Evolutionary conservation across 1,139 yeast genomes (phyloP).

Genomic region (Yamadazyma mexicana): DNA sequence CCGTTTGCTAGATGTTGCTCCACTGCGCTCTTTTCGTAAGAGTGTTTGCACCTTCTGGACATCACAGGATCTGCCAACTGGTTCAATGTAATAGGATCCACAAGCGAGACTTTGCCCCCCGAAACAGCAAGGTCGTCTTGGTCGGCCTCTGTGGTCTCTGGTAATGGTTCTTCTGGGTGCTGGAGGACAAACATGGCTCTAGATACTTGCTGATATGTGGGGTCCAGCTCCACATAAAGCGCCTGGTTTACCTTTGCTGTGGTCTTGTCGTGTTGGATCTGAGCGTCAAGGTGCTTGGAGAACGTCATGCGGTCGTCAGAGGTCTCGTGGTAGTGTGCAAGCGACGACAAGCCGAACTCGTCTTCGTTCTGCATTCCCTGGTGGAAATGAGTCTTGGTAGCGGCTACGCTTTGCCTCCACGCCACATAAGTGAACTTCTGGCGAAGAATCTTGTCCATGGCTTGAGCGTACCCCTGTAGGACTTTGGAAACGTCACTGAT

Average conservation of each 20-base stretch:
- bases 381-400: constrained; percentile 6
- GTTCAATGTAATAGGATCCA: constrained; percentile 63
- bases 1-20: constrained; percentile 23
- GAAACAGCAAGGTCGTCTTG: constrained; percentile 56
- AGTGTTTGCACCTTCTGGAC: constrained; percentile 58
- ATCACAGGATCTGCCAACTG: constrained; percentile 53
- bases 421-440: constrained; percentile 4
- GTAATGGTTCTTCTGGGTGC: constrained; percentile 44
- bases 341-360: constrained; percentile 23
- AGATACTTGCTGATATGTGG: constrained; percentile 24
- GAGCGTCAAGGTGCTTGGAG: constrained; percentile 9
- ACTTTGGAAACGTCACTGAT: constrained; percentile 2
- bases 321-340: constrained; percentile 17
- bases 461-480: constrained; percentile 5
- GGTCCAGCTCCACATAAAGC: constrained; percentile 6
- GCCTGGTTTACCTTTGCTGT: constrained; percentile 9
- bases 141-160: constrained; percentile 43
- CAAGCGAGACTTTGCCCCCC: constrained; percentile 66
- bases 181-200: constrained; percentile 29
- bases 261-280: constrained; percentile 5
- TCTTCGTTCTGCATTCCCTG: constrained; percentile 14
- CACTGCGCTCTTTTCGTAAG: constrained; percentile 54
- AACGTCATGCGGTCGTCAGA: constrained; percentile 8
- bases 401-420: constrained; percentile 9
- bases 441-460: constrained; percentile 5